Conservation (phyloP, 2,329 filamentous ascomycete species). For the Fusarium euwallaceae region DNA sequence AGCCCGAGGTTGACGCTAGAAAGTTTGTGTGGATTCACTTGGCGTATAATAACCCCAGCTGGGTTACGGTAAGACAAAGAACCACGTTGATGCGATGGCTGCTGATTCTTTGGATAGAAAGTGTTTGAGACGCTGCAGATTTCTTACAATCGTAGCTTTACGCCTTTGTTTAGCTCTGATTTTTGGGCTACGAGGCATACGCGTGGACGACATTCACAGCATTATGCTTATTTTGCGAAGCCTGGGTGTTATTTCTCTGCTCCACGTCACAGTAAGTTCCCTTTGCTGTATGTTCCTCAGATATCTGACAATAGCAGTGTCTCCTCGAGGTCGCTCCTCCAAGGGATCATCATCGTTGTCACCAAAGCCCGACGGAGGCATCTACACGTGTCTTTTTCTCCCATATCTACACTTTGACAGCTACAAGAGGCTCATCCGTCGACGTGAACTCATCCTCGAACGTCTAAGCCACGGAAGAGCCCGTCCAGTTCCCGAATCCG, state of each 20-base stretch:
- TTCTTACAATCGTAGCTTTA: slow-evolving; percentile 53
- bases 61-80: slow-evolving; percentile 63
- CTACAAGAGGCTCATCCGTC: slow-evolving; percentile 68
- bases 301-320: slow-evolving; percentile 40
- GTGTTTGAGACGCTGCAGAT: slow-evolving; percentile 60
- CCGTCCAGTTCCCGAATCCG: slow-evolving; percentile 66
- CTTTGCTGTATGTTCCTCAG: fast-evolving
- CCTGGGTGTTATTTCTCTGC: slow-evolving; percentile 63
- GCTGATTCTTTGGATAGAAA: slow-evolving; percentile 45
- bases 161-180: slow-evolving; percentile 59
- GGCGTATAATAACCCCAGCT: slow-evolving; percentile 69
- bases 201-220: slow-evolving; percentile 62
- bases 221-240: slow-evolving; percentile 64
- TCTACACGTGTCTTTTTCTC: slow-evolving; percentile 65
- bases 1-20: slow-evolving; percentile 52
- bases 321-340: slow-evolving; percentile 52
- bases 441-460: slow-evolving; percentile 67
- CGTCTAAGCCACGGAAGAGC: slow-evolving; percentile 67
- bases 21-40: slow-evolving; percentile 72
- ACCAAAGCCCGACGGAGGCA: slow-evolving; percentile 45
- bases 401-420: slow-evolving; percentile 76
- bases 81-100: too few relatives aligned
- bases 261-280: slow-evolving; percentile 49
- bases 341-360: slow-evolving; percentile 48
- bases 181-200: slow-evolving; percentile 64